Evolutionary conservation across 148 eudicot species (phyloP).

Genomic region (Persicaria maculosa): DNA sequence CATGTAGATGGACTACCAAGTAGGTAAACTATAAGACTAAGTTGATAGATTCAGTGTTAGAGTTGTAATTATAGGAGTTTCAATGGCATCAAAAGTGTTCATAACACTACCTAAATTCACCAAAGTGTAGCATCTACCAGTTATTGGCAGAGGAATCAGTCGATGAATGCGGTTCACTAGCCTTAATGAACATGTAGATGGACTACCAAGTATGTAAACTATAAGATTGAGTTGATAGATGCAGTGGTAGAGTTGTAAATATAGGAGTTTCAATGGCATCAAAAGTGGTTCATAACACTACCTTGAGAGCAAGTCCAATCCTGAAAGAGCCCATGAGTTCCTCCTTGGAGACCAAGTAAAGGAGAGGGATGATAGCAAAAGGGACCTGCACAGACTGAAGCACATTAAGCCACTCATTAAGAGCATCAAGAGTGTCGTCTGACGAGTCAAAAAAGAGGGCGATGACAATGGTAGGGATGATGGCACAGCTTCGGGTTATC

Average conservation of each 20-base stretch:
- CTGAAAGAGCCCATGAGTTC: slow-evolving; percentile 84
- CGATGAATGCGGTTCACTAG: no score
- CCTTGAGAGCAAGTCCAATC: slow-evolving; percentile 77
- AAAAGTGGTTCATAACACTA: slow-evolving; percentile 4
- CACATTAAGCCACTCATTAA: slow-evolving; percentile 94
- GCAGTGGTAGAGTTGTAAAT: no score
- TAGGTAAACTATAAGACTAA: no score
- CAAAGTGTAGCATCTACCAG: no score
- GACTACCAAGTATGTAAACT: neutral
- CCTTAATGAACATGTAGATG: no score
- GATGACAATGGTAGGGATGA: slow-evolving; percentile 74
- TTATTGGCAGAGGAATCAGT: no score
- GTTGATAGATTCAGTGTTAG: no score
- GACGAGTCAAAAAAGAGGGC: slow-evolving; percentile 77
- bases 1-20: no score
- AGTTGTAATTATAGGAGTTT: no score
- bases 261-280: no score
- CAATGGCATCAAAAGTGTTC: no score
- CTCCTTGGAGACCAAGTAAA: slow-evolving; percentile 84
- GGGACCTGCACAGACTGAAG: slow-evolving; percentile 94
- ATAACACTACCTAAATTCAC: no score
- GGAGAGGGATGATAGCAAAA: slow-evolving; percentile 90
- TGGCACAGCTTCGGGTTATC: slow-evolving; percentile 89
- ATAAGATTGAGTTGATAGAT: neutral
- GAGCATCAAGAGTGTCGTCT: slow-evolving; percentile 56